phyloP scores from a whole-genome alignment of 768 basidiomycete genomes.

The Mycena albidolilacea region DNA sequence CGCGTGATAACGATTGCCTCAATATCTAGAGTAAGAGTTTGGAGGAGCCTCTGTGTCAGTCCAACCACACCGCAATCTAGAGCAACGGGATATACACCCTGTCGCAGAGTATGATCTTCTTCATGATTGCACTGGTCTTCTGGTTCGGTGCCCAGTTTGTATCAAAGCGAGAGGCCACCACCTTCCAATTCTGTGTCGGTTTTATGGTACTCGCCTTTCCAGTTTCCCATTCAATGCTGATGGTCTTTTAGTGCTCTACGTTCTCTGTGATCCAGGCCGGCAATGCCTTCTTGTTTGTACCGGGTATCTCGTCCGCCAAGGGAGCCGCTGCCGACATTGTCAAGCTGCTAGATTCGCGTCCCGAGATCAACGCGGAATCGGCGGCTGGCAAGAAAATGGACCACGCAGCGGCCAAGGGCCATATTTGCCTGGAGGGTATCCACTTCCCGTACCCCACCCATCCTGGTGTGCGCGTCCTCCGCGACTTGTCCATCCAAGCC shows the following conservation, averaged over 20 bases:
- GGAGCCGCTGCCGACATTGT: slow-evolving; percentile 84
- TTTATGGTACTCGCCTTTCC: slow-evolving; percentile 72
- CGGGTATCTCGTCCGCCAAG: slow-evolving; percentile 89
- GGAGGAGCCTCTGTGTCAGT: slow-evolving; percentile 76
- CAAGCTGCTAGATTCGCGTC: slow-evolving; percentile 78
- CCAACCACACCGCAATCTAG: slow-evolving; percentile 77
- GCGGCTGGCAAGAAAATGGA: slow-evolving; percentile 70
- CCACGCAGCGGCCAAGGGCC: slow-evolving; percentile 63
- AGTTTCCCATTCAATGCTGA: slow-evolving; percentile 10
- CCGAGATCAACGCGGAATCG: slow-evolving; percentile 88
- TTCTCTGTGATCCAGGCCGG: slow-evolving; percentile 92
- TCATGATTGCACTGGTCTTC: slow-evolving; percentile 87
- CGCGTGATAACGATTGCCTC: slow-evolving; percentile 87
- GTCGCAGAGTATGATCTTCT: slow-evolving; percentile 84
- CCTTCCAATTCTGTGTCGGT: slow-evolving; percentile 84
- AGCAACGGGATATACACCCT: slow-evolving; percentile 78
- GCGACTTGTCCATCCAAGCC: slow-evolving; percentile 78
- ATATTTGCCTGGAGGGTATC: slow-evolving; percentile 83
- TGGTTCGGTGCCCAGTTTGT: slow-evolving; percentile 82
- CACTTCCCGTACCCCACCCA: slow-evolving; percentile 94
- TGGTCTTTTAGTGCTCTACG: slow-evolving; percentile 66
- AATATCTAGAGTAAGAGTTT: slow-evolving; percentile 78
- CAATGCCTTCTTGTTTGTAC: slow-evolving; percentile 87
- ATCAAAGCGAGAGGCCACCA: slow-evolving; percentile 65
- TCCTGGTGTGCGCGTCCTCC: slow-evolving; percentile 86